Evolutionary conservation across 805 yeast genomes (phyloP).

Genomic region (Lachancea nothofagi): DNA sequence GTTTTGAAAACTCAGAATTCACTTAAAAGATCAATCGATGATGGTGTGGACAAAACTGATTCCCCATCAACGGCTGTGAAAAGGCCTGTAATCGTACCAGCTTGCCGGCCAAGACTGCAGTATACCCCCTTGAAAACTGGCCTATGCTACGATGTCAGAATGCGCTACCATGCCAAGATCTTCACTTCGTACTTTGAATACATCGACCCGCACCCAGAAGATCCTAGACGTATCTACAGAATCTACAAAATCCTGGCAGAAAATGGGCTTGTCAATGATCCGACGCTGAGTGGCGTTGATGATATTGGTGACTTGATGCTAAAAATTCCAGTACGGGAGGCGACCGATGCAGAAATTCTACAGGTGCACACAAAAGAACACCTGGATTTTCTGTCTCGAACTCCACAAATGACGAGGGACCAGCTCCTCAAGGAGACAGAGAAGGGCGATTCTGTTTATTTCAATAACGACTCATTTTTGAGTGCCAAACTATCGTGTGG

Average conservation of each 20-base stretch:
- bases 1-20: neutral
- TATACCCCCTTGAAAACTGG: constrained; percentile 85
- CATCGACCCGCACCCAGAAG: constrained; percentile 98
- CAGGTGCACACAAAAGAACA: constrained; percentile 83
- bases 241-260: constrained; percentile 91
- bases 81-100: constrained; percentile 47
- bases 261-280: constrained; percentile 82
- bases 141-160: constrained; percentile 89
- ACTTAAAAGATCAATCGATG: neutral
- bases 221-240: constrained; percentile 91
- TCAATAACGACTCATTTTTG: constrained; percentile 80
- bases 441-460: constrained; percentile 88
- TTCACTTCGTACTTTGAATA: constrained; percentile 89
- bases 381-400: constrained; percentile 64
- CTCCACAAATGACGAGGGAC: constrained; percentile 73
- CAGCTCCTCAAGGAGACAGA: constrained; percentile 78
- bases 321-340: constrained; percentile 87
- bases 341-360: constrained; percentile 76
- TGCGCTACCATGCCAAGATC: constrained; percentile 95
- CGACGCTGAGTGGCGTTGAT: constrained; percentile 58
- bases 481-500: constrained; percentile 94
- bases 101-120: constrained; percentile 57
- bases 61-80: constrained; percentile 1
- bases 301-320: constrained; percentile 82
- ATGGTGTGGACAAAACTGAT: neutral